A percentile compares a stretch with the other conserved stretches of the same genome.
These are phyloP conservation scores for Saccharomyces hybrid DNA, from an alignment of 1,139 yeast genomes.

Conservation along the genomic window DNA sequence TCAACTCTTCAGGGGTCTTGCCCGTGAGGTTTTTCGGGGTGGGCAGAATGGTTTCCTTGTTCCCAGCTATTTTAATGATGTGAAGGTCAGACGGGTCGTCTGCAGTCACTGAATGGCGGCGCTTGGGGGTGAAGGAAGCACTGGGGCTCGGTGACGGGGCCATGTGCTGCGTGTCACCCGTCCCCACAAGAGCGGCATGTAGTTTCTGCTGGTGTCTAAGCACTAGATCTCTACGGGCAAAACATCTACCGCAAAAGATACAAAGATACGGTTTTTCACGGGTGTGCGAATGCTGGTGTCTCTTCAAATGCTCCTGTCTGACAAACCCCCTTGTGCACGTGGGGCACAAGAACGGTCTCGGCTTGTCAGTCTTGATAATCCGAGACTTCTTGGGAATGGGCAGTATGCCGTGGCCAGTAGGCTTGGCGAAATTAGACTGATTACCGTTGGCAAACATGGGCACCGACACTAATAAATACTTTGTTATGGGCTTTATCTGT, in stretches of 20 bases:
- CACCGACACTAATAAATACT: neutral
- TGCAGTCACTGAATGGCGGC: conserved; percentile 6
- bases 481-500: neutral
- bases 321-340: conserved; percentile 96
- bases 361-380: conserved; percentile 77
- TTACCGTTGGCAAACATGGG: neutral
- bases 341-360: conserved; percentile 83
- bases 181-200: conserved; percentile 51
- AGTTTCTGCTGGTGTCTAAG: conserved; percentile 90
- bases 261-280: conserved; percentile 95
- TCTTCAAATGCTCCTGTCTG: conserved; percentile 81
- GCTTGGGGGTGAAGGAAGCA: conserved; percentile 8
- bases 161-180: neutral
- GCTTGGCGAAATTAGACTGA: neutral
- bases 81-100: conserved; percentile 10
- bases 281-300: conserved; percentile 93
- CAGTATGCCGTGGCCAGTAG: conserved; percentile 33
- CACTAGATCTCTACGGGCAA: conserved; percentile 84
- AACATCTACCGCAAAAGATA: conserved; percentile 92
- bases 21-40: conserved; percentile 27
- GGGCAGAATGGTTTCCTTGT: conserved; percentile 34
- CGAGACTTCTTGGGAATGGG: conserved; percentile 86
- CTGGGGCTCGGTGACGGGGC: conserved; percentile 6
- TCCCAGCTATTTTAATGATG: conserved; percentile 34
- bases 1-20: conserved; percentile 23